phyloP scores from a whole-genome alignment of 2,329 filamentous ascomycete species.

The Basipetospora chlamydospora region DNA sequence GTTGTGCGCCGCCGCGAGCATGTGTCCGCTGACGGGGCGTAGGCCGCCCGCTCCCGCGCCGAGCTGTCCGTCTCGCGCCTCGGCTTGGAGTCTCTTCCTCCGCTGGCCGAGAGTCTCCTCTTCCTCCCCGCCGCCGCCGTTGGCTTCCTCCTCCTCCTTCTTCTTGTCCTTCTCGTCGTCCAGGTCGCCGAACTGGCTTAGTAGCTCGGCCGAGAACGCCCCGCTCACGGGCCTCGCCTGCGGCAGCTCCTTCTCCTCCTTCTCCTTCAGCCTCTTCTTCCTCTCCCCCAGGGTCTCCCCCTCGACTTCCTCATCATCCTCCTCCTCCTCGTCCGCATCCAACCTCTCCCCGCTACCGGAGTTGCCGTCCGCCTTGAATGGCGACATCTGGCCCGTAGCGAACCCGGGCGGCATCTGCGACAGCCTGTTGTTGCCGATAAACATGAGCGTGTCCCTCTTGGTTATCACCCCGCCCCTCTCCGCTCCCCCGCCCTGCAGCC shows the following conservation, averaged over 20 bases:
- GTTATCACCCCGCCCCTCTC: conserved; percentile 11
- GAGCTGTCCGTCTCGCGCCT: conserved; percentile 46
- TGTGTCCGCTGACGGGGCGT: conserved; percentile 8
- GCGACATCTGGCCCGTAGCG: too few relatives aligned
- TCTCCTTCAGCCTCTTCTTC: conserved; percentile 39
- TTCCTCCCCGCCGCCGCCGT: conserved; percentile 34
- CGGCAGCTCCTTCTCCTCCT: conserved; percentile 34
- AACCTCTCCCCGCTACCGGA: conserved; percentile 11
- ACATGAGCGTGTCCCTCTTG: conserved; percentile 29
- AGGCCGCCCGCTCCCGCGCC: conserved; percentile 28
- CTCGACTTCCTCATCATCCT: conserved; percentile 8
- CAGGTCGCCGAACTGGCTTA: conserved; percentile 46
- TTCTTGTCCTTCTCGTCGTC: conserved; percentile 25
- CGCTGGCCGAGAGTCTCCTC: conserved; percentile 72
- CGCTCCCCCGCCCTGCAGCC: conserved; percentile 51
- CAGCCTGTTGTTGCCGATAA: conserved; percentile 12
- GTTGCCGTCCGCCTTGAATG: conserved; percentile 1
- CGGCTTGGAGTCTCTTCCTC: conserved; percentile 56
- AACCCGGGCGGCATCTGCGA: conserved; percentile 14
- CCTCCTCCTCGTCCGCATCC: conserved; percentile 41
- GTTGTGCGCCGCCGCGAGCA: conserved; percentile 6
- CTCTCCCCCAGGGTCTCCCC: conserved; percentile 53
- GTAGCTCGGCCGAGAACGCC: conserved; percentile 54
- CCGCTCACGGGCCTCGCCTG: conserved; percentile 44
- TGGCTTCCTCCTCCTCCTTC: conserved; percentile 41